Conservation (phyloP, 108 stramenopile species). For the Chaetoceros muelleri region DNA sequence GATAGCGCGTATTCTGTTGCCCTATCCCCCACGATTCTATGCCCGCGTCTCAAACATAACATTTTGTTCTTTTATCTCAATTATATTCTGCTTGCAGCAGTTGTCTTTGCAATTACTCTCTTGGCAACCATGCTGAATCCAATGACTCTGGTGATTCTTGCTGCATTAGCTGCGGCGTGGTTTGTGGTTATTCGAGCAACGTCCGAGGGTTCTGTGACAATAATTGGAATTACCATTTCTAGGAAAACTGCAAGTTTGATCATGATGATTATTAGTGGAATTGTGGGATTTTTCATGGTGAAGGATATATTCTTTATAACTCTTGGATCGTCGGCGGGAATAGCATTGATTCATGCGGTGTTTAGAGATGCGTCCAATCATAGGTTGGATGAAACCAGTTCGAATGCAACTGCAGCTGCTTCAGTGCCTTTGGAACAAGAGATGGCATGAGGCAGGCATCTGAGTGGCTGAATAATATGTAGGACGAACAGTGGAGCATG, state of each 20-base stretch:
- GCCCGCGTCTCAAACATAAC: conserved; percentile 71
- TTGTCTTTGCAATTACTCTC: conserved; percentile 23
- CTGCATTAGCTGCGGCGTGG: conserved; percentile 61
- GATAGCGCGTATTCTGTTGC: conserved; percentile 79
- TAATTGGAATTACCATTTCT: conserved; percentile 33
- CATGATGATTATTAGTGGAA: conserved; percentile 54
- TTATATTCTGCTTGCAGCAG: conserved; percentile 51
- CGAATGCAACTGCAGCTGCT: too few relatives aligned
- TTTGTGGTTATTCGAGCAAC: conserved; percentile 56
- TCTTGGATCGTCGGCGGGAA: conserved; percentile 65
- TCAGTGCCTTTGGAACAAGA: neutral
- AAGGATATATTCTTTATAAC: conserved; percentile 77
- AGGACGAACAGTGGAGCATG: too few relatives aligned
- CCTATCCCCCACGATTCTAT: conserved; percentile 47
- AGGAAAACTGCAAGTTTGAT: conserved; percentile 68
- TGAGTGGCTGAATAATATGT: too few relatives aligned
- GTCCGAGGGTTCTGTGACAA: conserved; percentile 31
- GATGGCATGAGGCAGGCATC: too few relatives aligned
- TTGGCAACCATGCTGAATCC: conserved; percentile 65
- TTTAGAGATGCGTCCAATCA: conserved; percentile 81
- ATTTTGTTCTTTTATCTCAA: conserved; percentile 80
- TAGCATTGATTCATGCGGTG: conserved; percentile 52
- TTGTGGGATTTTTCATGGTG: conserved; percentile 52
- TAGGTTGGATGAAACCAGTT: conserved; percentile 48
- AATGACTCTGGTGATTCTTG: conserved; percentile 64